Percentiles rank a stretch among this genome's conserved stretches.
phyloP scores from a whole-genome alignment of 2,329 filamentous ascomycete genomes.

The Fusarium multiceps region DNA sequence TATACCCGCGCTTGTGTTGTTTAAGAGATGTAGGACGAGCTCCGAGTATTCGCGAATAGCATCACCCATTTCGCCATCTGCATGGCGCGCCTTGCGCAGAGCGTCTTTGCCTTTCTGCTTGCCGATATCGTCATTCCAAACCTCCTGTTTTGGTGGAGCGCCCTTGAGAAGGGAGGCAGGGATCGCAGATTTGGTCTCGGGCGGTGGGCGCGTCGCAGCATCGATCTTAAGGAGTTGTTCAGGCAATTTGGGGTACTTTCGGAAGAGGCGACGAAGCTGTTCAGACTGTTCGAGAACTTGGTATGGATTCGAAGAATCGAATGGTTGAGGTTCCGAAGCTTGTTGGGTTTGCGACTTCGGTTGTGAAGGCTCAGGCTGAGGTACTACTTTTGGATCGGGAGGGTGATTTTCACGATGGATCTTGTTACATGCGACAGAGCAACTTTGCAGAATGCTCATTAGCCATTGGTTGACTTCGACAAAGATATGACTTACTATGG shows the following conservation, averaged over 20 bases:
- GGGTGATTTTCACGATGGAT: constrained; percentile 63
- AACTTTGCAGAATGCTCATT: constrained; percentile 54
- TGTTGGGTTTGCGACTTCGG: constrained; percentile 2
- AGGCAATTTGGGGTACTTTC: constrained; percentile 62
- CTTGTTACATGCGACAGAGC: constrained; percentile 68
- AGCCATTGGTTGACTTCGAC: neutral
- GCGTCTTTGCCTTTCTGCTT: constrained; percentile 66
- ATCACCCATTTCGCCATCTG: constrained; percentile 66
- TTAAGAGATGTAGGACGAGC: constrained; percentile 63
- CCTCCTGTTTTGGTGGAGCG: constrained; percentile 51
- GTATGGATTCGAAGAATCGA: constrained; percentile 58
- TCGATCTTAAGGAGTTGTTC: constrained; percentile 61
- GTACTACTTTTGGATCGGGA: constrained; percentile 48
- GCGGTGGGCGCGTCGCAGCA: constrained; percentile 61
- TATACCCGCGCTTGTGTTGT: constrained; percentile 45
- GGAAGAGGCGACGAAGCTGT: constrained; percentile 63
- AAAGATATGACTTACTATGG: constrained; percentile 63
- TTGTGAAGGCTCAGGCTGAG: constrained; percentile 37
- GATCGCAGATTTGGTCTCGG: constrained; percentile 46
- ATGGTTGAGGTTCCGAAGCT: neutral
- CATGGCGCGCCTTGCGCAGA: constrained; percentile 62
- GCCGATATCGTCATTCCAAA: constrained; percentile 70
- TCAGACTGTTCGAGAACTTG: constrained; percentile 62
- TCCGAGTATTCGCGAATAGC: constrained; percentile 70
- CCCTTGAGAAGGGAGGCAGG: constrained; percentile 51